Percentiles rank a stretch among this genome's conserved stretches.
These are phyloP conservation scores for Yamadazyma pseudoaaseri DNA, from an alignment of 1,139 yeast species.

Conservation along the genomic window DNA sequence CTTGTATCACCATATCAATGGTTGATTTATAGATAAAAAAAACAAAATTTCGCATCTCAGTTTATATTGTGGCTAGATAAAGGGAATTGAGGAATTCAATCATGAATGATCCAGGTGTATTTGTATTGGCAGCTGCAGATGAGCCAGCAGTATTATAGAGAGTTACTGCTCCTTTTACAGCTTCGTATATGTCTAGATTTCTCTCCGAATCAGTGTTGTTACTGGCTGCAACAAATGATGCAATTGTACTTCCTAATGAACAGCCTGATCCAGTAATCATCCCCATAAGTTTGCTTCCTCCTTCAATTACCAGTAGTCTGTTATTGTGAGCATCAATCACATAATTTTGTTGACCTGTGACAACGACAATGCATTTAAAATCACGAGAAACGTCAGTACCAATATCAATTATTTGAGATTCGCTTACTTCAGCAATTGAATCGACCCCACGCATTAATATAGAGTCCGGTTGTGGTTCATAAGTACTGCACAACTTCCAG, in stretches of 20 bases:
- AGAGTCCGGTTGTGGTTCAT: constrained; percentile 34
- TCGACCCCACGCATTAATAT: constrained; percentile 76
- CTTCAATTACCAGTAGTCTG: constrained; percentile 29
- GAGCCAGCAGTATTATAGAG: constrained; percentile 68
- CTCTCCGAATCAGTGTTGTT: constrained; percentile 14
- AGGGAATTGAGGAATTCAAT: constrained; percentile 46
- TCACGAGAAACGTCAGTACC: constrained; percentile 55
- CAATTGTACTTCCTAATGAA: constrained; percentile 72
- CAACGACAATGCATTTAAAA: constrained; percentile 64
- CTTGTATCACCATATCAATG: constrained; percentile 13
- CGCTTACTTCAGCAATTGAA: constrained; percentile 36
- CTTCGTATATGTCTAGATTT: constrained; percentile 34
- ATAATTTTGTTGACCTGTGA: constrained; percentile 49
- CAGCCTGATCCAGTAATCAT: constrained; percentile 89
- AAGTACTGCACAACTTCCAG: constrained; percentile 29
- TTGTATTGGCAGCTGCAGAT: constrained; percentile 39
- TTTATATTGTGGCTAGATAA: constrained; percentile 8
- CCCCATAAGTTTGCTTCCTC: constrained; percentile 71
- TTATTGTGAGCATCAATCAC: constrained; percentile 20
- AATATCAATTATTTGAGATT: constrained; percentile 31
- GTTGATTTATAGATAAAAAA: too few relatives aligned
- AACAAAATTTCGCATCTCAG: too few relatives aligned
- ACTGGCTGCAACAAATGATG: constrained; percentile 54
- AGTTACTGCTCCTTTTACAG: constrained; percentile 58
- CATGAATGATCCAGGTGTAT: constrained; percentile 54